Base-by-base conservation (phyloP, 495 filamentous ascomycete species). In the Parathielavia appendiculata region DNA sequence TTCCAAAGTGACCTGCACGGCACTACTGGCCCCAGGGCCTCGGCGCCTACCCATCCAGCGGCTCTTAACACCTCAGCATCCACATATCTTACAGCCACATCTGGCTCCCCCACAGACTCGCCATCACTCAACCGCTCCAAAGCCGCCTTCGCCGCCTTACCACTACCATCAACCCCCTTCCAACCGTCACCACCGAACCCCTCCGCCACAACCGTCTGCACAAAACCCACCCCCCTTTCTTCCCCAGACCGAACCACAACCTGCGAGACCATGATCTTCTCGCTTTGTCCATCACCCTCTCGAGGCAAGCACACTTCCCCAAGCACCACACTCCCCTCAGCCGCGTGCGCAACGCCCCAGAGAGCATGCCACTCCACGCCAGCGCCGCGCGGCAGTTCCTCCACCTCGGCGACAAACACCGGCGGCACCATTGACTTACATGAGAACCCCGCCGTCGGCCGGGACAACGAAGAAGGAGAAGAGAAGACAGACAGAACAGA, bases 361-460 rank as follows among this genome's bases (percentile, higher is more conserved):
- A 68, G 67, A 1, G 60, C 67, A 23, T 73, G 70, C 70, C 70
- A 73, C 58, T 73, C 71, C 1, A 72, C 64, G 17, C 39, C 61
- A 0, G 69, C 69, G 1, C 32, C 61, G 20, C 69, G 52, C 11
- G 71, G 69, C 11, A 70, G 54, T 48, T 69, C 66, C 5, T 61
- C 60, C 2, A 73, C 88, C 56, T 92, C 81, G 4, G 84, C 85
- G 0, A 84, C 82, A 64, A 92, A 84, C 57, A 91, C 79, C 3
- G 85, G 85, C 1, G 91, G 86, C 20, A 76, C 54, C 2, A 50
- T 23, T 34, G 45, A 36, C 39, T 8, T 30, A 3, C 3, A 2
- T 30, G 26, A 30, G 6, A 30, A 2, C 26, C 26, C 26, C 26
- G 26, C 26, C 26, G 26, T 6, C 26, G 26, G 26, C 26, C 26